Evolutionary conservation across 108 stramenopile genomes (phyloP), one percentile per base, ranked within the genome.

Genomic region (Ochromonas danica): DNA sequence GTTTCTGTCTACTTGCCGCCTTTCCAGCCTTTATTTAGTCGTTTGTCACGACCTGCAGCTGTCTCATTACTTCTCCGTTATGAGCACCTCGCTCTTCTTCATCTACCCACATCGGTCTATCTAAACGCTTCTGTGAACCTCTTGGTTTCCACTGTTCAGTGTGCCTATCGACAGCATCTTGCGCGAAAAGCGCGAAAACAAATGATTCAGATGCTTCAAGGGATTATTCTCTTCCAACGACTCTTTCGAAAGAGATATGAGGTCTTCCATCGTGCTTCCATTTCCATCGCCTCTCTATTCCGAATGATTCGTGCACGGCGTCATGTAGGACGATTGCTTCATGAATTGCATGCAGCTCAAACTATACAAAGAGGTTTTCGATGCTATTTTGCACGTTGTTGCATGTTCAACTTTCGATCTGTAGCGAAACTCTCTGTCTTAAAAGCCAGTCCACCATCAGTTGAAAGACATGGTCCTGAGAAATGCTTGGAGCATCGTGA

Each of bases 361-460:
- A 75, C 31, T 10, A 75, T 75, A 35, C 72, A 75, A 42, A 57
- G 40, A 3, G 36, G 14, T n/a, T 75, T 14, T 75, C 72, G 72
- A 38, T 60, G 27, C 14, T 75, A 60, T 33, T 27, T 6, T 42
- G 72, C 72, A 57, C 14, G 72, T 30, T 57, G 25, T 10, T 10
- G 3, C 10, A 17, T 57, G 51, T 60, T 75, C 43, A 33, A 75
- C 41, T 31, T 42, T 14, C 36, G 72, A 33, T 41, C 10, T 31
- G 51, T 75, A 10, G 31, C 3, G 38, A 75, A 75, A 22, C 45
- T 75, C 28, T 3, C 45, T 31, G 72, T 75, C 6, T 60, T 75
- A 22, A 75, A 75, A 33, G 17, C 25, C 31, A 57, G n/a, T 22
- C 36, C 72, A 42, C 41, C 72, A 22, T 33, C 6, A 6, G 45